phyloP scores from a whole-genome alignment of 768 basidiomycete genomes.

The Pisolithus sp. region DNA sequence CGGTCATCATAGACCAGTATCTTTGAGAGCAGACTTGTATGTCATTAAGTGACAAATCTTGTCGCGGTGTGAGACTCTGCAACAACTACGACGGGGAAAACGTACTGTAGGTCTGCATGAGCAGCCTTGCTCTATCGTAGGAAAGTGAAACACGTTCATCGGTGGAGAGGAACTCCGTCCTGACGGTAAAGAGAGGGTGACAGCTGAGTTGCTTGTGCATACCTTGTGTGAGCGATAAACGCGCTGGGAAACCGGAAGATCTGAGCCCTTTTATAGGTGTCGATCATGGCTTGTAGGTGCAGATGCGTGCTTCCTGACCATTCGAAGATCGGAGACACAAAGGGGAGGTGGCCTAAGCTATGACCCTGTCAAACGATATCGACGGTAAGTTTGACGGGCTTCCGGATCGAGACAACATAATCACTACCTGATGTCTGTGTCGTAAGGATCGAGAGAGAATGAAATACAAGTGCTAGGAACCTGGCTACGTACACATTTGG shows the following conservation, averaged over 20 bases:
- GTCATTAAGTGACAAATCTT: constrained; percentile 36
- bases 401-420: constrained; percentile 11
- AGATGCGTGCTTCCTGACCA: constrained; percentile 8
- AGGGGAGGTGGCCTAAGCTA: constrained; percentile 6
- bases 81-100: neutral
- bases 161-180: constrained; percentile 37
- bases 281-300: constrained; percentile 9
- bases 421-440: constrained; percentile 8
- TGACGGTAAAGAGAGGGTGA: constrained; percentile 42
- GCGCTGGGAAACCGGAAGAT: neutral
- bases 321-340: constrained; percentile 5
- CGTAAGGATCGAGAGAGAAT: constrained; percentile 6
- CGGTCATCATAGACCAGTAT: constrained; percentile 50
- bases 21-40: constrained; percentile 42
- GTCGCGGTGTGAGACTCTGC: neutral
- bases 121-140: constrained; percentile 43
- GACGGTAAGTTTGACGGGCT: constrained; percentile 8
- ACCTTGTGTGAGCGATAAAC: neutral
- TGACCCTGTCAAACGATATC: constrained; percentile 11
- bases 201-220: constrained; percentile 9
- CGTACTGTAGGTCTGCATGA: constrained; percentile 45
- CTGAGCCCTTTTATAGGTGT: constrained; percentile 15
- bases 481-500: constrained; percentile 6
- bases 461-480: constrained; percentile 11
- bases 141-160: constrained; percentile 45